Conservation (phyloP, 768 basidiomycete genomes). For the Gautieria morchelliformis region DNA sequence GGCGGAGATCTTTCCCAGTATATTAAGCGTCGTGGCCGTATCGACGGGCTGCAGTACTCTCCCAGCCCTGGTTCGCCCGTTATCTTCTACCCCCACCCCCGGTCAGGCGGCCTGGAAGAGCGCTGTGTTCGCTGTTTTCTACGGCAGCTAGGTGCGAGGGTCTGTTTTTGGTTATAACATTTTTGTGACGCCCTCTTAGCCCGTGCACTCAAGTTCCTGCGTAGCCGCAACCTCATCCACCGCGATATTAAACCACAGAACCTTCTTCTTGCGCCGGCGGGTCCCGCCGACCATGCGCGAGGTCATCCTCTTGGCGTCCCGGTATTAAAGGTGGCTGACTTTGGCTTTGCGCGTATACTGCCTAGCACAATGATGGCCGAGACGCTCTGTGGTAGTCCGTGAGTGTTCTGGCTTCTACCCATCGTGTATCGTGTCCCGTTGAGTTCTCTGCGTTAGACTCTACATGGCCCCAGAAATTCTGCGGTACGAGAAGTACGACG, state of each 20-base stretch:
- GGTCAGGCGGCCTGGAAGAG: conserved; percentile 83
- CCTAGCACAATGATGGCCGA: conserved; percentile 94
- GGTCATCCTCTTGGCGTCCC: conserved; percentile 92
- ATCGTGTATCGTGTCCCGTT: neutral
- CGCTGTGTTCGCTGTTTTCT: conserved; percentile 87
- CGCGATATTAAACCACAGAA: conserved; percentile 99
- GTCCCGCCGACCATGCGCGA: conserved; percentile 66
- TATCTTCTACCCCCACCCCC: conserved; percentile 86
- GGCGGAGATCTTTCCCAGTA: conserved; percentile 95
- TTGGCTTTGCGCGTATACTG: conserved; percentile 91
- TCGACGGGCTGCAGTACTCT: conserved; percentile 78
- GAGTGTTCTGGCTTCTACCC: conserved; percentile 25
- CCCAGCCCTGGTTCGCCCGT: conserved; percentile 59
- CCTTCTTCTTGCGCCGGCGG: conserved; percentile 76
- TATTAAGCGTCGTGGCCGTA: conserved; percentile 93
- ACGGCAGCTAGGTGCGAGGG: conserved; percentile 67
- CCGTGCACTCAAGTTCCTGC: conserved; percentile 86
- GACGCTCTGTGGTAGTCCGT: conserved; percentile 96
- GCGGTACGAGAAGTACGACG: conserved; percentile 94
- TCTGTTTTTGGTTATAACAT: neutral
- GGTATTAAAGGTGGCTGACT: conserved; percentile 94
- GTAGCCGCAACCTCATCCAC: conserved; percentile 85
- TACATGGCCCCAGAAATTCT: conserved; percentile 99
- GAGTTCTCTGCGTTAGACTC: conserved; percentile 38
- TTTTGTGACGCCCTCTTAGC: conserved; percentile 34